These are phyloP conservation scores for Cicer pinnatifidum DNA, from an alignment of 306 rosid genomes.

Conservation along the genomic window DNA sequence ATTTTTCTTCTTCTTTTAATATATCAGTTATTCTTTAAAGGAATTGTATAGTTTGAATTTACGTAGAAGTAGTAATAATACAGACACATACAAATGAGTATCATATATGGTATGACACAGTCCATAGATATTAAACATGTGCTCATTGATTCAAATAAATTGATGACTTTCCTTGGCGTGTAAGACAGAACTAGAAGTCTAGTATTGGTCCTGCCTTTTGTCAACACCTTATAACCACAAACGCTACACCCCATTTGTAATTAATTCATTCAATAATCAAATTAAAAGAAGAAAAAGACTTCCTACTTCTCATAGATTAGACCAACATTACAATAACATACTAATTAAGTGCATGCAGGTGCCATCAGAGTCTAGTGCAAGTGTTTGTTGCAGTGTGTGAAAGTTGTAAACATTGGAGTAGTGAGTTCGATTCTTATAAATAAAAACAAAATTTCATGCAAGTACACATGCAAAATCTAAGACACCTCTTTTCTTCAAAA, in stretches of 20 bases:
- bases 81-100: constrained; percentile 1
- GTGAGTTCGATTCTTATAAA: no score
- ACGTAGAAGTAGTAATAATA: not conserved
- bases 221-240: constrained; percentile 13
- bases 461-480: constrained; percentile 3
- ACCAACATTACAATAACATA: not conserved
- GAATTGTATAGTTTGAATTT: not conserved
- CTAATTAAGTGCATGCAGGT: constrained; percentile 2
- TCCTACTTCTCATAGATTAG: constrained; percentile 1
- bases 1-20: not conserved
- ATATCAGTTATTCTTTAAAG: not conserved
- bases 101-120: not conserved
- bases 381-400: no score
- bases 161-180: not conserved
- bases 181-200: not conserved
- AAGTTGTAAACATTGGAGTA: no score
- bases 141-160: not conserved
- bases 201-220: constrained; percentile 1
- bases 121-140: no score
- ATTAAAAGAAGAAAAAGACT: constrained; percentile 1
- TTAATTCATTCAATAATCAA: not conserved
- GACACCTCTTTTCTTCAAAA: not conserved
- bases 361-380: no score
- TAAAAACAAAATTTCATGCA: no score
- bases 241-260: not conserved